These are phyloP conservation scores for Aureobasidium vineae DNA, from an alignment of 2,329 filamentous ascomycete species.

Conservation along the genomic window DNA sequence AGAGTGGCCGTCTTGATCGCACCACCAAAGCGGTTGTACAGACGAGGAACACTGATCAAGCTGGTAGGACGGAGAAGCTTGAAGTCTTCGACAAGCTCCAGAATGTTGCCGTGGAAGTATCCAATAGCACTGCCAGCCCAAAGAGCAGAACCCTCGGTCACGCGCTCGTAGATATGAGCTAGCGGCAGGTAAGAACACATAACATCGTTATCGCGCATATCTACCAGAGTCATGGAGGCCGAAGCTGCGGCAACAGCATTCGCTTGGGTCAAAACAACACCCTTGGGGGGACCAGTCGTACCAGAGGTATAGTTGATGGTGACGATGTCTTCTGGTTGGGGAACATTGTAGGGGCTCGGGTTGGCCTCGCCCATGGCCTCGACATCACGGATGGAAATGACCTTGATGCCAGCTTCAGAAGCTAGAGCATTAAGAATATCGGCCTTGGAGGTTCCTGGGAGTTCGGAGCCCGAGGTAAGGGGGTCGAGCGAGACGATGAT, in stretches of 20 bases:
- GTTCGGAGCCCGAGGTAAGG: constrained; percentile 71
- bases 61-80: constrained; percentile 79
- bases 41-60: constrained; percentile 84
- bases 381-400: constrained; percentile 77
- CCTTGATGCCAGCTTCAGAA: constrained; percentile 67
- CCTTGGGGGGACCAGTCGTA: constrained; percentile 79
- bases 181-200: constrained; percentile 86
- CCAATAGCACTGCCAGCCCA: constrained; percentile 73
- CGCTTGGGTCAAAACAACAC: constrained; percentile 76
- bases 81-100: constrained; percentile 84
- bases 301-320: constrained; percentile 93
- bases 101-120: constrained; percentile 90
- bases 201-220: constrained; percentile 59
- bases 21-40: constrained; percentile 86
- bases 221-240: constrained; percentile 56
- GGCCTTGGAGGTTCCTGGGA: constrained; percentile 72
- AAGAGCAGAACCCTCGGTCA: constrained; percentile 74
- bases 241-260: constrained; percentile 74
- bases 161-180: constrained; percentile 89
- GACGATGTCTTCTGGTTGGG: constrained; percentile 70
- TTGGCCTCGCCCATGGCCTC: constrained; percentile 74
- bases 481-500: constrained; percentile 84
- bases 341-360: constrained; percentile 68
- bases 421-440: constrained; percentile 75
- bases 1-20: constrained; percentile 78